Percentiles rank a stretch among this genome's conserved stretches.
phyloP scores from a whole-genome alignment of 257 asterid species.

The Euphrasia confusa region DNA sequence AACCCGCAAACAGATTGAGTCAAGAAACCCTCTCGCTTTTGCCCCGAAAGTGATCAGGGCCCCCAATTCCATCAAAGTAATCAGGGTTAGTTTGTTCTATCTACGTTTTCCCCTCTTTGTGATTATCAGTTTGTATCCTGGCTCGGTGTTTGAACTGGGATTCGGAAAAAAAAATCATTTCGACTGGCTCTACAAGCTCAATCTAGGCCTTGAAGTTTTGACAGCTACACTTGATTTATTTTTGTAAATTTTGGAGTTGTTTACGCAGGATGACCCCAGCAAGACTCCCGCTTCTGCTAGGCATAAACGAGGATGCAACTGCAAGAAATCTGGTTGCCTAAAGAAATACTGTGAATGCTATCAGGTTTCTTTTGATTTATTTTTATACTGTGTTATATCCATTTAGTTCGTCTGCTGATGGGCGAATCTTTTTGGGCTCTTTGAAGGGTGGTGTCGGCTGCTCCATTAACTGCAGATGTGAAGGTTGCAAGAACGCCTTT shows the following conservation, averaged over 20 bases:
- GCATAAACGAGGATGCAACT: slow-evolving; percentile 97
- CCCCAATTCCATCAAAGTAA: slow-evolving; percentile 48
- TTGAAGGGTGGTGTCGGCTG: slow-evolving; percentile 92
- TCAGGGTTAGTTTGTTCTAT: slow-evolving; percentile 37
- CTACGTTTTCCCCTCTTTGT: too few species aligned
- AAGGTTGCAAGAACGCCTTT: slow-evolving; percentile 84
- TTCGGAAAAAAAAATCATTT: too few species aligned
- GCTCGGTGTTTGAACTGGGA: too few species aligned
- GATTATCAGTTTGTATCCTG: too few species aligned
- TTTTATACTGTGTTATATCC: background rate
- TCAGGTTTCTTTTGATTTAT: slow-evolving; percentile 53
- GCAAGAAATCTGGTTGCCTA: slow-evolving; percentile 93
- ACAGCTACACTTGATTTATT: background rate
- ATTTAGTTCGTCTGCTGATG: slow-evolving; percentile 27
- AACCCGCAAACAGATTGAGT: slow-evolving; percentile 90
- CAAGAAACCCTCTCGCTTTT: slow-evolving; percentile 98
- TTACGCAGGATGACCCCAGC: slow-evolving; percentile 60
- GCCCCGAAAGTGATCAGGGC: slow-evolving; percentile 85
- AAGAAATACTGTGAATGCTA: slow-evolving; percentile 98
- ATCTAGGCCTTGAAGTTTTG: too few species aligned
- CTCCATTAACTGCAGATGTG: slow-evolving; percentile 92
- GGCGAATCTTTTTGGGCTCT: slow-evolving; percentile 9
- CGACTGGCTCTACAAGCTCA: too few species aligned
- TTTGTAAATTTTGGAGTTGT: slow-evolving; percentile 7
- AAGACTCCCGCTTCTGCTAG: slow-evolving; percentile 98